Conservation (phyloP, 1,284 basidiomycete genomes). For the Coniophora puteana region DNA sequence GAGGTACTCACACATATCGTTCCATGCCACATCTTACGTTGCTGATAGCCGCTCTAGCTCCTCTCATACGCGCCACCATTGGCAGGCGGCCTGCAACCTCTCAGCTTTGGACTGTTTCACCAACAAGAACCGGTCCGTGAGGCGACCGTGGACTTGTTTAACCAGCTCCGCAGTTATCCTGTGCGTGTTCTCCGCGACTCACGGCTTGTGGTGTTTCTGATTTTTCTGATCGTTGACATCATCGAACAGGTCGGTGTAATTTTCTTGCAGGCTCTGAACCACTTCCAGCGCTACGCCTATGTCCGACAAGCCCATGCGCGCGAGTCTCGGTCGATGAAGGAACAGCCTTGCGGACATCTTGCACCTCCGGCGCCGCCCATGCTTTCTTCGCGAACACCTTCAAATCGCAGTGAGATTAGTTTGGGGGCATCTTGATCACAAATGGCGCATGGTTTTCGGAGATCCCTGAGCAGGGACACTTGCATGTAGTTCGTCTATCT, state of each 20-base stretch:
- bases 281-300: conserved; percentile 88
- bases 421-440: no score
- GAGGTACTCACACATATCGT: conserved; percentile 69
- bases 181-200: conserved; percentile 41
- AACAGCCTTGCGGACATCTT: conserved; percentile 35
- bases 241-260: conserved; percentile 75
- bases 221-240: conserved; percentile 4
- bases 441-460: no score
- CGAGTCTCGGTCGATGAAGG: conserved; percentile 39
- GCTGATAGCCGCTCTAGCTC: conserved; percentile 45
- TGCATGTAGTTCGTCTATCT: no score
- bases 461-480: no score
- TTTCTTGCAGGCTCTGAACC: conserved; percentile 82
- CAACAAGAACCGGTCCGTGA: conserved; percentile 74
- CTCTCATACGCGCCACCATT: conserved; percentile 77
- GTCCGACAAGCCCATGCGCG: conserved; percentile 68
- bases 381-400: conserved; percentile 36
- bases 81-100: conserved; percentile 77
- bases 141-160: conserved; percentile 79
- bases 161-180: conserved; percentile 70
- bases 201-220: conserved; percentile 5
- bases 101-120: conserved; percentile 91
- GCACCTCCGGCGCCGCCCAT: conserved; percentile 31
- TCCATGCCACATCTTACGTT: not conserved
- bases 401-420: conserved; percentile 47